phyloP scores from a whole-genome alignment of 2,329 filamentous ascomycete species.

The Thielaviopsis ethacetica region DNA sequence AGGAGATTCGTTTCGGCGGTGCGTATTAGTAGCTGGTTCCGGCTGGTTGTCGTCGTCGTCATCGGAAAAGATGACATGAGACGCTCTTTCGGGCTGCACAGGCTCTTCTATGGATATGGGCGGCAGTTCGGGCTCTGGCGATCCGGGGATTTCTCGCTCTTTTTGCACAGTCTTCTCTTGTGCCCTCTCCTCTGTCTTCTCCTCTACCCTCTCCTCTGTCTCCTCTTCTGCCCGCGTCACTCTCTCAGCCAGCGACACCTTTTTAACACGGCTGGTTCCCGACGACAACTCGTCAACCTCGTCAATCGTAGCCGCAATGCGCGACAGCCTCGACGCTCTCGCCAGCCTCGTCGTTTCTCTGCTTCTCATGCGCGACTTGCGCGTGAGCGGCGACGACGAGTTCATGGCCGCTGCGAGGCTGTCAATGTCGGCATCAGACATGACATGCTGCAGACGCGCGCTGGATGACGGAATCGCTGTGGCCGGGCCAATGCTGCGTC shows the following conservation, averaged over 20 bases:
- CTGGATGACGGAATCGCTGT: slow-evolving; percentile 24
- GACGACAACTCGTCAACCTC: slow-evolving; percentile 22
- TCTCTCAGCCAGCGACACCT: slow-evolving; percentile 3
- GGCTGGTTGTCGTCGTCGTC: slow-evolving; percentile 26
- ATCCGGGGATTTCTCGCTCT: background rate
- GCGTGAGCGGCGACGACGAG: slow-evolving; percentile 25
- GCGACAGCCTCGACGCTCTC: slow-evolving; percentile 4
- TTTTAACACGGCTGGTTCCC: slow-evolving; percentile 12
- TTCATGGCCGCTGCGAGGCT: slow-evolving; percentile 15
- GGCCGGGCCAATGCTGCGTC: slow-evolving; percentile 24
- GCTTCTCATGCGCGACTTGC: slow-evolving; percentile 20
- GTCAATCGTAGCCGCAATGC: background rate
- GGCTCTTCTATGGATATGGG: slow-evolving; percentile 8
- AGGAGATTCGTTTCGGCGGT: slow-evolving; percentile 13
- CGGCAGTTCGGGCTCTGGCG: background rate
- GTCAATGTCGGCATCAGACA: slow-evolving; percentile 19
- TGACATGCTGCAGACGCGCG: slow-evolving; percentile 25
- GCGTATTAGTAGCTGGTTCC: slow-evolving; percentile 19
- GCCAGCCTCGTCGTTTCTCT: slow-evolving; percentile 1
- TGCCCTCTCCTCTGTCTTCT: background rate
- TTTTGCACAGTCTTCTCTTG: background rate
- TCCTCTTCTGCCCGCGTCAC: slow-evolving; percentile 8
- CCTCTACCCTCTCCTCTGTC: background rate
- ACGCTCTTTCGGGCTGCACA: slow-evolving; percentile 13
- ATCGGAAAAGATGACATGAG: slow-evolving; percentile 14